Conservation (phyloP, 371 early-diverging fungal species). For the Mycotypha africana region DNA sequence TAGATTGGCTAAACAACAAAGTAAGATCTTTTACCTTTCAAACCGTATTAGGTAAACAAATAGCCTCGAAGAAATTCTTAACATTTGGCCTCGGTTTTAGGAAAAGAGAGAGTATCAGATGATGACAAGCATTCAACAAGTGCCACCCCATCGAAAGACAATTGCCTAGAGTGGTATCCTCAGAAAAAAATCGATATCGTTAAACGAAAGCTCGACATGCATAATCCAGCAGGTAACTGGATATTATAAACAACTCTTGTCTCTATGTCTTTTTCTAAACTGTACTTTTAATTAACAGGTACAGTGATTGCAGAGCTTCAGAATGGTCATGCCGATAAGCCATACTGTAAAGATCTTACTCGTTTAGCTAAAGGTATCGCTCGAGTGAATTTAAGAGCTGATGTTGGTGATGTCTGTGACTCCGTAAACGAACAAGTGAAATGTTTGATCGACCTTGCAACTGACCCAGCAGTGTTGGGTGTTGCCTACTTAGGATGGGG, state of each 20-base stretch:
- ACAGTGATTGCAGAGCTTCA: conserved; percentile 25
- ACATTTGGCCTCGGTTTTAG: too few relatives aligned
- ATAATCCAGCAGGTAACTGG: conserved; percentile 55
- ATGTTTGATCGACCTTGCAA: conserved; percentile 68
- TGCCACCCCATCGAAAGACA: neutral
- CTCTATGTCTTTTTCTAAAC: neutral
- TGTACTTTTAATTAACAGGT: conserved; percentile 6
- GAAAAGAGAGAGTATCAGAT: neutral
- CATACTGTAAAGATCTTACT: conserved; percentile 33
- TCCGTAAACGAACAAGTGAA: conserved; percentile 62
- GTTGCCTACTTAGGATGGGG: conserved; percentile 71
- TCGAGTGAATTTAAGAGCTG: conserved; percentile 33
- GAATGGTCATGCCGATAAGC: conserved; percentile 48
- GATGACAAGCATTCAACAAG: neutral
- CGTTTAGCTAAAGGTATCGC: conserved; percentile 46
- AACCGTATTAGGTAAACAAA: neutral
- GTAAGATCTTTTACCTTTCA: neutral
- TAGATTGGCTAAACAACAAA: conserved; percentile 46
- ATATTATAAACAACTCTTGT: neutral
- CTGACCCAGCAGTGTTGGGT: conserved; percentile 64
- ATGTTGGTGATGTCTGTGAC: conserved; percentile 34
- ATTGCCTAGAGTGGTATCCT: conserved; percentile 61
- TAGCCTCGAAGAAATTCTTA: neutral
- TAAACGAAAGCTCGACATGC: conserved; percentile 57
- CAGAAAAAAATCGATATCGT: conserved; percentile 71